Conservation (phyloP, 148 eudicot genomes). For the Fagopyrum homotropicum region DNA sequence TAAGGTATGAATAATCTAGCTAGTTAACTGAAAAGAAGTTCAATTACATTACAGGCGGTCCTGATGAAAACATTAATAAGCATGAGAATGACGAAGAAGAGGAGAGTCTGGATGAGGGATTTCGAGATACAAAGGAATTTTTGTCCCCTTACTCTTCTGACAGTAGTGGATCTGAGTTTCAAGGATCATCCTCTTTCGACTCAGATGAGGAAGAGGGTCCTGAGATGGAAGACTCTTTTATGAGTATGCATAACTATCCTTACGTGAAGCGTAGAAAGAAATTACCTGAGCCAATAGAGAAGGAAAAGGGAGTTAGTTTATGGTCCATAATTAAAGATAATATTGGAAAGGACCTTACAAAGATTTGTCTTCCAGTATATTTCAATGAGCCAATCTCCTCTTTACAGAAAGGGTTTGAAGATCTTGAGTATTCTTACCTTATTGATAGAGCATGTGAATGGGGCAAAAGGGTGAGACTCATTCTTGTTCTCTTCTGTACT, state of each 20-base stretch:
- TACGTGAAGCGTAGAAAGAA: slow-evolving; percentile 25
- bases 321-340: slow-evolving; percentile 33
- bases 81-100: slow-evolving; percentile 23
- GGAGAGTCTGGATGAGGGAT: slow-evolving; percentile 23
- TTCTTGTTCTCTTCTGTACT: background rate
- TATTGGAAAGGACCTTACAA: slow-evolving; percentile 29
- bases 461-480: slow-evolving; percentile 26
- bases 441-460: slow-evolving; percentile 29
- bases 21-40: background rate
- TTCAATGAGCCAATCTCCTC: slow-evolving; percentile 32
- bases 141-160: slow-evolving; percentile 20
- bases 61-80: slow-evolving; percentile 16
- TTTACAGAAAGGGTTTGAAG: slow-evolving; percentile 28
- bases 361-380: slow-evolving; percentile 32
- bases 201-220: slow-evolving; percentile 22
- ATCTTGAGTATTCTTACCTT: slow-evolving; percentile 28
- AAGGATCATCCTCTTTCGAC: slow-evolving; percentile 19
- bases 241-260: slow-evolving; percentile 15
- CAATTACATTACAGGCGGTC: slow-evolving; percentile 13
- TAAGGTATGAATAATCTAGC: background rate
- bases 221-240: slow-evolving; percentile 15
- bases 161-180: slow-evolving; percentile 21
- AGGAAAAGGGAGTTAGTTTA: slow-evolving; percentile 26
- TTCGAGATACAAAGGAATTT: slow-evolving; percentile 22
- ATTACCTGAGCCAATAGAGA: slow-evolving; percentile 26